These are phyloP conservation scores for Xenosphaeropsis pyriputrescens DNA, from an alignment of 2,329 filamentous ascomycete genomes.

Conservation along the genomic window DNA sequence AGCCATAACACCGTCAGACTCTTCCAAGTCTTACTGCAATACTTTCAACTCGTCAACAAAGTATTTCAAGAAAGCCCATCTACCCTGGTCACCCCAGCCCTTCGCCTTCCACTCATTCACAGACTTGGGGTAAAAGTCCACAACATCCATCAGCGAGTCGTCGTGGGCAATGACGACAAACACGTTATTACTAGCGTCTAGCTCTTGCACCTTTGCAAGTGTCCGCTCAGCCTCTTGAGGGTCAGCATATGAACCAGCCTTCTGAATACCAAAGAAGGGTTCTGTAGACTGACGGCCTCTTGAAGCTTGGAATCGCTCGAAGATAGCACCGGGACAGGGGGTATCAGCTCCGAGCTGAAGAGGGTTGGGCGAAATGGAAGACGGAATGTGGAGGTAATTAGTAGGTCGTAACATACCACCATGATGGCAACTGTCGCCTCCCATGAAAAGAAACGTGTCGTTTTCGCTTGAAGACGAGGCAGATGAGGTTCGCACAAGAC, in stretches of 20 bases:
- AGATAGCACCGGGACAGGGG: constrained; percentile 26
- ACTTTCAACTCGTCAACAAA: constrained; percentile 20
- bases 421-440: constrained; percentile 31
- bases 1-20: no score
- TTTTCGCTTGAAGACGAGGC: constrained; percentile 2
- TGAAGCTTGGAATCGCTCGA: constrained; percentile 22
- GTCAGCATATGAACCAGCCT: constrained; percentile 9
- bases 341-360: constrained; percentile 13
- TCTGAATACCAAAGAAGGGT: constrained; percentile 16
- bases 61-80: constrained; percentile 35
- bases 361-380: constrained; percentile 22
- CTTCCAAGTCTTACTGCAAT: no score
- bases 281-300: constrained; percentile 7
- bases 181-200: constrained; percentile 27
- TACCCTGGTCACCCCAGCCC: constrained; percentile 26
- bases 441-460: constrained; percentile 31
- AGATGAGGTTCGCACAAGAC: constrained; percentile 26
- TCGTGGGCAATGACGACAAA: constrained; percentile 33
- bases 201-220: constrained; percentile 28
- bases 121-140: constrained; percentile 32
- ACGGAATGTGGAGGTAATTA: constrained; percentile 22
- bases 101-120: constrained; percentile 30
- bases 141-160: constrained; percentile 22
- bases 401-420: constrained; percentile 28
- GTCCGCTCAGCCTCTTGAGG: constrained; percentile 21